Percentiles rank a stretch among this genome's conserved stretches.
Evolutionary conservation across 2,329 filamentous ascomycete genomes (phyloP).

Genomic region (Emmonsiellopsis sp.): DNA sequence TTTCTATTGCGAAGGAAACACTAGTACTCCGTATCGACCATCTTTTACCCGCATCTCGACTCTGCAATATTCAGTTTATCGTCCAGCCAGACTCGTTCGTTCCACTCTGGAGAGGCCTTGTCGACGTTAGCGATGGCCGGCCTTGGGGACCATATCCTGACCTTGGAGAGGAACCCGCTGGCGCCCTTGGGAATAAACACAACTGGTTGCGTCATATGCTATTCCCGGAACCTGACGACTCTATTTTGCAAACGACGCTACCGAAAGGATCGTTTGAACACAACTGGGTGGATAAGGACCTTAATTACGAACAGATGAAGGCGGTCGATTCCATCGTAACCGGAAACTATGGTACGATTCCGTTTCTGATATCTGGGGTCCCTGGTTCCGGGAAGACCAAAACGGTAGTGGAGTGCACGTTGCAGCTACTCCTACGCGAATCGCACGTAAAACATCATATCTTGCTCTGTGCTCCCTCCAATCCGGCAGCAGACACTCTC

Average conservation of each 20-base stretch:
- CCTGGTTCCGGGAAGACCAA: constrained; percentile 46
- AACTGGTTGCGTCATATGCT: constrained; percentile 29
- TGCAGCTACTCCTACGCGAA: constrained; percentile 17
- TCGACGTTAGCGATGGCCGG: constrained; percentile 21
- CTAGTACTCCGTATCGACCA: constrained; percentile 14
- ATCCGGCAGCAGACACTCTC: constrained; percentile 37
- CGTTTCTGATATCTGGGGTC: constrained; percentile 40
- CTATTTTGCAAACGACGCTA: constrained; percentile 28
- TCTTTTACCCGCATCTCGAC: constrained; percentile 5
- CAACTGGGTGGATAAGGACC: constrained; percentile 27
- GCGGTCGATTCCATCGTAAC: constrained; percentile 34
- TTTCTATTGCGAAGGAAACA: constrained; percentile 13
- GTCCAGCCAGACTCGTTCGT: constrained; percentile 11
- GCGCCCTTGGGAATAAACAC: constrained; percentile 3
- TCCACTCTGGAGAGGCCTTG: constrained; percentile 15
- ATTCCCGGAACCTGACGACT: constrained; percentile 32
- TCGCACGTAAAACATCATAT: constrained; percentile 21
- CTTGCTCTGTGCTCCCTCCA: constrained; percentile 38
- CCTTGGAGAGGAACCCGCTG: constrained; percentile 39
- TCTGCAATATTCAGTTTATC: constrained; percentile 16
- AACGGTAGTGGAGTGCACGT: constrained; percentile 37
- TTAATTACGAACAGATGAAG: constrained; percentile 42
- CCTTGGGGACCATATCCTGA: constrained; percentile 43
- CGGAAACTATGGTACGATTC: constrained; percentile 34
- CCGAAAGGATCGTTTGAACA: constrained; percentile 25